phyloP scores from a whole-genome alignment of 108 stramenopile genomes.

The Cyclotella choctawhatcheeana region DNA sequence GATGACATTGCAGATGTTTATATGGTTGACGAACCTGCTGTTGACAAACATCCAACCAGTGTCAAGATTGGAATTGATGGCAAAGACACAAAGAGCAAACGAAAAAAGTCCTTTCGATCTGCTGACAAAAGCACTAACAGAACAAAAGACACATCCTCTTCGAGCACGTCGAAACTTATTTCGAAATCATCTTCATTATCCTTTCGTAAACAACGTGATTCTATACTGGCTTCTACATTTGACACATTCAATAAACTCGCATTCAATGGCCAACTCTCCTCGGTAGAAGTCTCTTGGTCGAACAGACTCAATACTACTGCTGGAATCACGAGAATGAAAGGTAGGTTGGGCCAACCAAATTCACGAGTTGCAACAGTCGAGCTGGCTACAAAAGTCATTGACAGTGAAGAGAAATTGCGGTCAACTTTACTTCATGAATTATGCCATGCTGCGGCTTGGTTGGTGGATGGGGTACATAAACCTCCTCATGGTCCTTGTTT shows the following conservation, averaged over 20 bases:
- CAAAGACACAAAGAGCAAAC: too few species aligned
- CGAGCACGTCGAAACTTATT: not conserved
- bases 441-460: conserved; percentile 95
- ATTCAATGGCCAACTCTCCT: conserved; percentile 53
- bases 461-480: conserved; percentile 81
- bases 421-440: conserved; percentile 93
- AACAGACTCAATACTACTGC: conserved; percentile 85
- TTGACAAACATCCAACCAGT: too few species aligned
- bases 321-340: conserved; percentile 78
- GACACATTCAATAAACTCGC: conserved; percentile 59
- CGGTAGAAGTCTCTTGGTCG: conserved; percentile 75
- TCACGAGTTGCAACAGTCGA: conserved; percentile 72
- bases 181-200: conserved; percentile 8
- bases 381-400: conserved; percentile 89
- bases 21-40: too few species aligned
- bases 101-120: too few species aligned
- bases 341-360: conserved; percentile 17
- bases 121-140: not conserved
- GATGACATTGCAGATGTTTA: not conserved
- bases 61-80: too few species aligned
- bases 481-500: conserved; percentile 87
- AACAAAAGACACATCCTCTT: too few species aligned
- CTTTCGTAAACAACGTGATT: conserved; percentile 64
- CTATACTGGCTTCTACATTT: conserved; percentile 50
- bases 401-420: conserved; percentile 72